Evolutionary conservation across 495 filamentous ascomycete species (phyloP).

Genomic region (Chaetomium tenue): DNA sequence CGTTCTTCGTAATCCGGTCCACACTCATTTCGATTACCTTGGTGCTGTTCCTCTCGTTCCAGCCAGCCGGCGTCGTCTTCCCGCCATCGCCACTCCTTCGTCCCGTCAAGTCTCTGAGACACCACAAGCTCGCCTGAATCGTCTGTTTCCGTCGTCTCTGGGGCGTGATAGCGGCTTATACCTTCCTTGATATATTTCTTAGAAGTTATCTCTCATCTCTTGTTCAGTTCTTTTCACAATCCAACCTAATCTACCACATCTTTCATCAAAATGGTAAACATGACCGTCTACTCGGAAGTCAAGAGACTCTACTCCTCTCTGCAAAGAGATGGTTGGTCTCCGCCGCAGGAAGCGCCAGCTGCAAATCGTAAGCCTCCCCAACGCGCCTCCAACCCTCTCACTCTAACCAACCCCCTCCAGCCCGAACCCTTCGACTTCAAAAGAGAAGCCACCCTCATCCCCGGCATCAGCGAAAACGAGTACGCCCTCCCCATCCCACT

Average conservation of each 20-base stretch:
- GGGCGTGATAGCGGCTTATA: not conserved
- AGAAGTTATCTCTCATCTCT: not conserved
- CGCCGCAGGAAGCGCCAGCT: conserved; percentile 25
- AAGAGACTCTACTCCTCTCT: conserved; percentile 31
- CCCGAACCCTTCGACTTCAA: conserved; percentile 50
- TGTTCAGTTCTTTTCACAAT: not conserved
- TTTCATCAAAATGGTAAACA: not conserved
- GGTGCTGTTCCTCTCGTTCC: conserved; percentile 14
- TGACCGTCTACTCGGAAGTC: conserved; percentile 29
- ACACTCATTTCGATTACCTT: conserved; percentile 16
- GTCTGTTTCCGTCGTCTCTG: not conserved
- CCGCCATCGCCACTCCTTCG: conserved; percentile 2
- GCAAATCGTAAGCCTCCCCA: conserved; percentile 28
- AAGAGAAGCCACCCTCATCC: conserved; percentile 38
- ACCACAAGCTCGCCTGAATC: not conserved
- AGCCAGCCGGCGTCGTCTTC: not conserved
- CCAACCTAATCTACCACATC: not conserved
- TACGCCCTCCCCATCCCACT: conserved; percentile 25
- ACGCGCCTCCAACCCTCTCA: not conserved
- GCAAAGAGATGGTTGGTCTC: conserved; percentile 28
- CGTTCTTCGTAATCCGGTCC: conserved; percentile 14
- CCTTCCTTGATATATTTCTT: not conserved
- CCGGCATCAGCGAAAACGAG: conserved; percentile 47
- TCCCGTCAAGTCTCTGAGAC: not conserved
- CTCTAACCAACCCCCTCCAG: conserved; percentile 35